Evolutionary conservation across 345 rosid genomes (phyloP).

Genomic region (Moricandia moricandioides): DNA sequence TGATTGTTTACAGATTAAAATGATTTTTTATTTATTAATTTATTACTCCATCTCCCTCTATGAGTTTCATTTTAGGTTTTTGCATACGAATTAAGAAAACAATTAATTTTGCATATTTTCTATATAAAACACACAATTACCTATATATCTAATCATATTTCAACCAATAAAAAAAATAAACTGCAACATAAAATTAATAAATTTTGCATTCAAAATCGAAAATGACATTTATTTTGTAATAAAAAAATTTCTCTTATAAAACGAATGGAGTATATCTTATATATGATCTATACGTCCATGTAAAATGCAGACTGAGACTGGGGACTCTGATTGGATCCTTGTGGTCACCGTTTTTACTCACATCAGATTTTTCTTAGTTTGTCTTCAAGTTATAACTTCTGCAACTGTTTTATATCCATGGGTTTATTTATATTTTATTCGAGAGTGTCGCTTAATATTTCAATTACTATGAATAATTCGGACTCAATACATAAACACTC

Average conservation of each 20-base stretch:
- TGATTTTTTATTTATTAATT: neutral
- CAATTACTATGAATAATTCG: neutral
- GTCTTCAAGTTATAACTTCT: neutral
- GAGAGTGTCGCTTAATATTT: neutral
- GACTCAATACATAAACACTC: neutral
- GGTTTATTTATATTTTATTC: neutral
- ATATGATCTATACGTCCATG: slow-evolving; percentile 7
- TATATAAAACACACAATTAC: too few species aligned
- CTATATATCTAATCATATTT: too few species aligned
- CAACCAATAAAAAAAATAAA: too few species aligned
- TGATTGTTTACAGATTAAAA: neutral
- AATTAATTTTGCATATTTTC: too few species aligned
- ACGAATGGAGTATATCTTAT: neutral
- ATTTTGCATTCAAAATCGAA: too few species aligned
- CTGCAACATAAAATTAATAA: too few species aligned
- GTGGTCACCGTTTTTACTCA: neutral
- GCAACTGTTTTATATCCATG: neutral
- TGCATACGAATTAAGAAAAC: too few species aligned
- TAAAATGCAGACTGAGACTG: neutral
- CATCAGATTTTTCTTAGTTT: neutral
- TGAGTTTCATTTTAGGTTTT: too few species aligned
- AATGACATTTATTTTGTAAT: too few species aligned
- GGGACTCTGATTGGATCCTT: neutral
- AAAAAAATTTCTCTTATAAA: too few species aligned
- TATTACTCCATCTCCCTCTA: too few species aligned